A percentile compares a stretch with the other conserved stretches of the same genome.
Evolutionary conservation across 139 green algal species (phyloP).

Genomic region (Haematococcus lacustris): DNA sequence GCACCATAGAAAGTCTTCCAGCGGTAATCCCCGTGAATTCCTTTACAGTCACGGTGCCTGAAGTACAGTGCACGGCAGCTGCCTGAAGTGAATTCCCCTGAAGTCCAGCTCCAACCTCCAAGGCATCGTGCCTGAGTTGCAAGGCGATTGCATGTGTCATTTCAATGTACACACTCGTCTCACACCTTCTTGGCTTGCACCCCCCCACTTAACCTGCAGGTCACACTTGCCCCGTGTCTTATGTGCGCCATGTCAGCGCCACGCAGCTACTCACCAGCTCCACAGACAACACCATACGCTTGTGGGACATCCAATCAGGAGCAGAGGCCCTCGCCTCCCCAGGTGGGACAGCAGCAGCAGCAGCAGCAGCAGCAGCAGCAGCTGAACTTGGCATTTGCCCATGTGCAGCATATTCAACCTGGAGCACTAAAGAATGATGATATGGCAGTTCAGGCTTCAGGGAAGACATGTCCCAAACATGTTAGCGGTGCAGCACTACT

Average conservation of each 20-base stretch:
- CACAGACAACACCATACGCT: constrained; percentile 77
- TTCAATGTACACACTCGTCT: no score
- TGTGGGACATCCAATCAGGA: constrained; percentile 33
- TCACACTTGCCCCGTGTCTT: constrained; percentile 73
- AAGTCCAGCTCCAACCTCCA: no score
- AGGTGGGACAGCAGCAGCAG: neutral
- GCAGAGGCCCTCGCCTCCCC: neutral
- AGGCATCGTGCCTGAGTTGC: no score
- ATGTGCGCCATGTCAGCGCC: constrained; percentile 74
- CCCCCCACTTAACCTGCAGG: constrained; percentile 10
- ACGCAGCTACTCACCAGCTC: constrained; percentile 75
- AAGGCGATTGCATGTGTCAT: no score
- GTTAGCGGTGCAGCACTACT: no score
- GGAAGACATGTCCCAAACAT: no score
- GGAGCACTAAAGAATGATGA: neutral
- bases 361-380: constrained; percentile 5
- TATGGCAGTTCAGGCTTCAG: neutral
- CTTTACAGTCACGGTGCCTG: no score
- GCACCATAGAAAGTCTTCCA: no score
- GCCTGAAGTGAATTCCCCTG: no score
- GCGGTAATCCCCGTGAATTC: no score
- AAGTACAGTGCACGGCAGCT: no score
- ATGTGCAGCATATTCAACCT: constrained; percentile 36
- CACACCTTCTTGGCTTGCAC: no score
- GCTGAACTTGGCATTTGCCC: neutral